These are phyloP conservation scores for Mycena albidolilacea DNA, from an alignment of 768 basidiomycete species.

Conservation along the genomic window DNA sequence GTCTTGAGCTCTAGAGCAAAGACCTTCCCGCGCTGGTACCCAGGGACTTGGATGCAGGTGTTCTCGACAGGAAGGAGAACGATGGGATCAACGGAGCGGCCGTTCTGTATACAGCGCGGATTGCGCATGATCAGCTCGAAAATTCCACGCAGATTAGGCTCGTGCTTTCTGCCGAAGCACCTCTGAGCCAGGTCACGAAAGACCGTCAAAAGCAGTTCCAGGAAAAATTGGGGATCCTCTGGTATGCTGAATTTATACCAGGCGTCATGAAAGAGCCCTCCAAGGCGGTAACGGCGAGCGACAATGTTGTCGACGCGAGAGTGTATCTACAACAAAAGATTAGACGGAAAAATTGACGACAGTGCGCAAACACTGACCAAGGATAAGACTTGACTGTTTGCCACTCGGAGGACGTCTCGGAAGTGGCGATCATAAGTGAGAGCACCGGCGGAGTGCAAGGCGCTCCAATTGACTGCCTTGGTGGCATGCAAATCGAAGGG, in stretches of 20 bases:
- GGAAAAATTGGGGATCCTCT: not conserved
- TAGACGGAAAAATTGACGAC: not conserved
- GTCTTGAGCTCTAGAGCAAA: not conserved
- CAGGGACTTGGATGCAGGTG: not conserved
- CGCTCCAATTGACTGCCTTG: slow-evolving; percentile 13
- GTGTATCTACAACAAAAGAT: not conserved
- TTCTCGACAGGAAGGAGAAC: not conserved
- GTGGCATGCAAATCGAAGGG: slow-evolving; percentile 1
- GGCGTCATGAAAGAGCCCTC: not conserved
- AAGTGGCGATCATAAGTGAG: not conserved
- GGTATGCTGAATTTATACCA: not conserved
- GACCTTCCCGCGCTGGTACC: not conserved
- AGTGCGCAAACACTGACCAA: not conserved
- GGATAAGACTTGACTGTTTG: not conserved
- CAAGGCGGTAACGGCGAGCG: not conserved
- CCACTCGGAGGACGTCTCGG: slow-evolving; percentile 10
- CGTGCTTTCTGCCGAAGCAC: not conserved
- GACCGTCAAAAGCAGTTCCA: not conserved
- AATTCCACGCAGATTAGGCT: slow-evolving; percentile 23
- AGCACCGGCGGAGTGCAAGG: slow-evolving; percentile 12
- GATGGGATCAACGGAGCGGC: not conserved
- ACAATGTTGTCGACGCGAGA: slow-evolving; percentile 3
- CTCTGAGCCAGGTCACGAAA: slow-evolving; percentile 9
- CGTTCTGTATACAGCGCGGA: not conserved
- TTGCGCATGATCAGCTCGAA: slow-evolving; percentile 25